Evolutionary conservation across 75 land plant species (phyloP), one percentile per base, ranked within the genome.

Genomic region (Pinus tabuliformis): DNA sequence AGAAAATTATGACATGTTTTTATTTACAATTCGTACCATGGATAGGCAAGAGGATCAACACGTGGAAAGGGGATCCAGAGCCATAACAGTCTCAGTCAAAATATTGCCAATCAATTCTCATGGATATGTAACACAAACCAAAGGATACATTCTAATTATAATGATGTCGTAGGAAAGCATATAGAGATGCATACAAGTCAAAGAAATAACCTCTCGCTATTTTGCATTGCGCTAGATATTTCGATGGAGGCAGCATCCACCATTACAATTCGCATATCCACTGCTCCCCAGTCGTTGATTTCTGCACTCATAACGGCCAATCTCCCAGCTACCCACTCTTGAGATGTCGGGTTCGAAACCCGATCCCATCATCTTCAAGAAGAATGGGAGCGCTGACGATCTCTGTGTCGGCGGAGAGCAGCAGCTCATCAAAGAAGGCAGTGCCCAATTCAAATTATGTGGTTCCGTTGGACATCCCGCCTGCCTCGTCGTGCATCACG

Each of bases 401-500:
- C 59, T n/a, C 24, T 22, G 75, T 28, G 7, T 49, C 75, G 17
- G 60, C 18, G 6, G 75, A 39, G 33, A 26, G 14, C 12, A 7
- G 22, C 24, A 73, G 37, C 63, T 54, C 21, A 42, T 39, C 42
- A 21, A 73, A 56, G 33, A 56, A 26, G 59, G 65, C 75, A 18
- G 82, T 79, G 30, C 79, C 82, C 63, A 84, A 79, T 63, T 80
- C 98, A 57, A 97, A 89, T 77, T 97, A 97, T 64, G 90, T 92
- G 62, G 98, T 96, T 24, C 99, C 99, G 7, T 82, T 94, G 21
- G 98, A 97, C 78, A 80, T 78, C 8, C 57, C 86, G 14, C 81
- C 89, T 13, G 74, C 73, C 39, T 86, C 88, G 56, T 83, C 85
- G 56, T 83, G 78, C 78, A 89, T 97, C 17, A 95, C 89, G 39